Conservation (phyloP, 805 yeast genomes). For the Wickerhamiella kurtzmanii region DNA sequence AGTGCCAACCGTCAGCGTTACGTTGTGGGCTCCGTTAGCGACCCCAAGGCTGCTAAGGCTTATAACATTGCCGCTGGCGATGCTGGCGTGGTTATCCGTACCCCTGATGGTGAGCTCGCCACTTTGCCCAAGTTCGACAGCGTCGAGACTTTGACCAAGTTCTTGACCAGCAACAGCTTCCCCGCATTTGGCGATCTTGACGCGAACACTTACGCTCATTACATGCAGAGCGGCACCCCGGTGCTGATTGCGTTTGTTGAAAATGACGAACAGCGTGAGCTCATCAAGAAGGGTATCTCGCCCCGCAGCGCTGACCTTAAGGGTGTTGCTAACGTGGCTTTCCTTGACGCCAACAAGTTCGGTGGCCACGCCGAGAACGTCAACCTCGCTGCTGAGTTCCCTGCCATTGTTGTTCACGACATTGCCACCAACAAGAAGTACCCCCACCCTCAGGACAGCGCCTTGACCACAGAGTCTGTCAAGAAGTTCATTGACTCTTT, state of each 20-base stretch:
- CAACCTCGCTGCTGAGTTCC: slow-evolving; percentile 68
- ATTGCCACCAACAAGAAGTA: slow-evolving; percentile 54
- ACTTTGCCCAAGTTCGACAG: slow-evolving; percentile 13
- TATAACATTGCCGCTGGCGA: slow-evolving; percentile 26
- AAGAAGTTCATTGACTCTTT: slow-evolving; percentile 50
- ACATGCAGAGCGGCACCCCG: slow-evolving; percentile 62
- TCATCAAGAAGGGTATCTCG: slow-evolving; percentile 37
- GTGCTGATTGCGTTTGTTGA: slow-evolving; percentile 80
- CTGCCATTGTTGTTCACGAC: slow-evolving; percentile 83
- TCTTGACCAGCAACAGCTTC: slow-evolving; percentile 49
- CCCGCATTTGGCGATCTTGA: slow-evolving; percentile 82
- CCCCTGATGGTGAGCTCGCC: slow-evolving; percentile 23
- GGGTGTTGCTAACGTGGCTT: slow-evolving; percentile 77
- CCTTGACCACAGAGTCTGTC: slow-evolving; percentile 41
- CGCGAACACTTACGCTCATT: slow-evolving; percentile 61
- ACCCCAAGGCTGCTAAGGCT: slow-evolving; percentile 29
- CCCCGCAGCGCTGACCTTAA: slow-evolving; percentile 60
- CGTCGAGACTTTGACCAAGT: slow-evolving; percentile 31
- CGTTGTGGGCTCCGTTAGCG: slow-evolving; percentile 40
- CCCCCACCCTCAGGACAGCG: slow-evolving; percentile 50
- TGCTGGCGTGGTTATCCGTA: slow-evolving; percentile 38
- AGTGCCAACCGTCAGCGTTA: slow-evolving; percentile 46
- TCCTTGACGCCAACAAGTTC: slow-evolving; percentile 64
- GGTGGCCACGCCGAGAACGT: slow-evolving; percentile 81
- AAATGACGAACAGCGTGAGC: slow-evolving; percentile 49